These are phyloP conservation scores for Candida golubevii DNA, from an alignment of 805 yeast species.

Conservation along the genomic window DNA sequence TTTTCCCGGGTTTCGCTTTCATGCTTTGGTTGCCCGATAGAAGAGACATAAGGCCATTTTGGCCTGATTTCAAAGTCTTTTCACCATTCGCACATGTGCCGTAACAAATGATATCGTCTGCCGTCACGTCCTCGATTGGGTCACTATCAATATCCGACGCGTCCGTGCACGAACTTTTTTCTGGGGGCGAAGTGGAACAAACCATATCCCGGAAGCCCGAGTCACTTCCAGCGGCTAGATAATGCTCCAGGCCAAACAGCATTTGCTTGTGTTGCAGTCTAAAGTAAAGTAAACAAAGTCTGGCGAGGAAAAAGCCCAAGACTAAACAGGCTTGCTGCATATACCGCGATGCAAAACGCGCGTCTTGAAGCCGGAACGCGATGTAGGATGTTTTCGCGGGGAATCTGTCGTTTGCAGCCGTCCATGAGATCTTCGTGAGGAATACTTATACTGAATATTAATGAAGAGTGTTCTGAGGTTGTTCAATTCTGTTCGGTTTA, in stretches of 20 bases:
- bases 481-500: no score
- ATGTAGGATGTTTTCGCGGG: no score
- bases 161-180: neutral
- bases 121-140: slow-evolving; percentile 3
- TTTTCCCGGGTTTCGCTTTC: slow-evolving; percentile 2
- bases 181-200: neutral
- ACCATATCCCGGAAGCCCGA: neutral
- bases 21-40: slow-evolving; percentile 14
- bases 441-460: no score
- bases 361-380: no score
- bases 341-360: no score
- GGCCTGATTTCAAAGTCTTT: neutral
- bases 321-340: no score
- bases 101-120: neutral
- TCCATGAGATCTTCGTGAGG: no score
- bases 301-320: no score
- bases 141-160: slow-evolving; percentile 1
- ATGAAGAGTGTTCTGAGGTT: no score
- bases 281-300: no score
- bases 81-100: neutral
- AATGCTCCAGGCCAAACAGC: slow-evolving; percentile 16
- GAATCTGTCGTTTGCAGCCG: no score
- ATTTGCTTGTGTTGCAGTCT: neutral
- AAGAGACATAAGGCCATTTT: slow-evolving; percentile 13
- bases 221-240: neutral